phyloP scores from a whole-genome alignment of 1,284 basidiomycete genomes.

The Cutaneotrichosporon daszewskae region DNA sequence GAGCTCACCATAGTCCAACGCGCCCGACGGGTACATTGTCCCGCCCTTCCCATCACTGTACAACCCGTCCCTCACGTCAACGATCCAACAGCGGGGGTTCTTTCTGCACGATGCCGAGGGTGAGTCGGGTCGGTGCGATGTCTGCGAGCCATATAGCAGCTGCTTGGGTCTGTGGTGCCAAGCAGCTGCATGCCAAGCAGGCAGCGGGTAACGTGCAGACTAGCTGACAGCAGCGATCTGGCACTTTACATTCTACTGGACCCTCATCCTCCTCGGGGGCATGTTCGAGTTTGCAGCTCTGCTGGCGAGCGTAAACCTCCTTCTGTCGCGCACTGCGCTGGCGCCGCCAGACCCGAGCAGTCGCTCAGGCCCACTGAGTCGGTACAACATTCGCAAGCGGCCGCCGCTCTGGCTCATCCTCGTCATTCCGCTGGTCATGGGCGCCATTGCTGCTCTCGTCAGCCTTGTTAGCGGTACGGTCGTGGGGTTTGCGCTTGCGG shows the following conservation, averaged over 20 bases:
- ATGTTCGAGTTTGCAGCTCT: slow-evolving; percentile 62
- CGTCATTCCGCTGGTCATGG: slow-evolving; percentile 29
- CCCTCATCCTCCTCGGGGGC: slow-evolving; percentile 65
- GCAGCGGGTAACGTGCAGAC: too few species aligned
- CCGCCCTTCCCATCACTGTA: slow-evolving; percentile 54
- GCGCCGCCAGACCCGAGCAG: background rate
- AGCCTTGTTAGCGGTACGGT: slow-evolving; percentile 65
- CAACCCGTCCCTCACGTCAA: slow-evolving; percentile 47
- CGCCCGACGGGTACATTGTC: slow-evolving; percentile 31
- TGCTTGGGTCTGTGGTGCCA: background rate
- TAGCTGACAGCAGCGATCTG: slow-evolving; percentile 59
- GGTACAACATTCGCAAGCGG: slow-evolving; percentile 15
- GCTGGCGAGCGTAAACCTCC: slow-evolving; percentile 62
- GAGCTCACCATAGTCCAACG: slow-evolving; percentile 3
- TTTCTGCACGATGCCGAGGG: slow-evolving; percentile 49
- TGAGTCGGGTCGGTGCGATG: too few species aligned
- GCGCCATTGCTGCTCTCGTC: slow-evolving; percentile 55
- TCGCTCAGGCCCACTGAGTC: background rate
- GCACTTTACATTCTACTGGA: slow-evolving; percentile 79
- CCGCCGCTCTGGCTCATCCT: slow-evolving; percentile 38
- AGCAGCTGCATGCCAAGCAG: too few species aligned
- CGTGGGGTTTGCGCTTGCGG: slow-evolving; percentile 64
- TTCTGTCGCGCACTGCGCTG: slow-evolving; percentile 48
- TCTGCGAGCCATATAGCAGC: too few species aligned
- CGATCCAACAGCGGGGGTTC: slow-evolving; percentile 26